Percentiles rank a stretch among this genome's conserved stretches.
phyloP scores from a whole-genome alignment of 805 yeast genomes.

The Priceomyces medius region DNA sequence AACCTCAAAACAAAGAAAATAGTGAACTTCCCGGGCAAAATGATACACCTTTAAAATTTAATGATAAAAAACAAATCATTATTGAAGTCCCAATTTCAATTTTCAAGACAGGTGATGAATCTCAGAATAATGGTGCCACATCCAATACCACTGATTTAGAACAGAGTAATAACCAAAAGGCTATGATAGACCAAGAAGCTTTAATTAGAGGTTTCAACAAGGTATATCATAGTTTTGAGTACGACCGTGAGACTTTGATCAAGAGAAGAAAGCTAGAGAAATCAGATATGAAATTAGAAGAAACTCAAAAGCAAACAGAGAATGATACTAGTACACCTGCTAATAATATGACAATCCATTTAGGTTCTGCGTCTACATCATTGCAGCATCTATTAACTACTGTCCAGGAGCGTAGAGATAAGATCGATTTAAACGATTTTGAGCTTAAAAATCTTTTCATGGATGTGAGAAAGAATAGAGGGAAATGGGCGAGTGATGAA shows the following conservation, averaged over 20 bases:
- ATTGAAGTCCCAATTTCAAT: slow-evolving; percentile 35
- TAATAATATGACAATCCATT: slow-evolving; percentile 28
- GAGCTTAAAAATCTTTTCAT: slow-evolving; percentile 82
- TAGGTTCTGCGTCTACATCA: slow-evolving; percentile 39
- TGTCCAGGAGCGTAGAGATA: slow-evolving; percentile 79
- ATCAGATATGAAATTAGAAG: slow-evolving; percentile 67
- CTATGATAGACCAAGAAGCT: slow-evolving; percentile 40
- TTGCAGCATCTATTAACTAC: slow-evolving; percentile 76
- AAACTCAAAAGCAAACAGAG: slow-evolving; percentile 13
- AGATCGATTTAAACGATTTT: slow-evolving; percentile 68
- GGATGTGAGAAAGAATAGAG: slow-evolving; percentile 92
- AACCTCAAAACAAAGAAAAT: neutral
- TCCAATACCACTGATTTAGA: slow-evolving; percentile 9
- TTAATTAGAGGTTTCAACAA: slow-evolving; percentile 65
- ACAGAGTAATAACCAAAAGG: slow-evolving; percentile 5
- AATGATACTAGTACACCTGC: slow-evolving; percentile 13
- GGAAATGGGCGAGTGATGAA: slow-evolving; percentile 97
- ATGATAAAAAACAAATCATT: slow-evolving; percentile 30
- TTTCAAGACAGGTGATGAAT: slow-evolving; percentile 12
- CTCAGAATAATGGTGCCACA: slow-evolving; percentile 9
- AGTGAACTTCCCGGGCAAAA: neutral
- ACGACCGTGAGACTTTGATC: slow-evolving; percentile 70
- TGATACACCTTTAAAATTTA: slow-evolving; percentile 14
- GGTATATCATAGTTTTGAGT: slow-evolving; percentile 73
- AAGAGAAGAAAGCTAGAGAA: slow-evolving; percentile 77